These are phyloP conservation scores for Solanum medicagineum DNA, from an alignment of 257 asterid genomes.

Conservation along the genomic window DNA sequence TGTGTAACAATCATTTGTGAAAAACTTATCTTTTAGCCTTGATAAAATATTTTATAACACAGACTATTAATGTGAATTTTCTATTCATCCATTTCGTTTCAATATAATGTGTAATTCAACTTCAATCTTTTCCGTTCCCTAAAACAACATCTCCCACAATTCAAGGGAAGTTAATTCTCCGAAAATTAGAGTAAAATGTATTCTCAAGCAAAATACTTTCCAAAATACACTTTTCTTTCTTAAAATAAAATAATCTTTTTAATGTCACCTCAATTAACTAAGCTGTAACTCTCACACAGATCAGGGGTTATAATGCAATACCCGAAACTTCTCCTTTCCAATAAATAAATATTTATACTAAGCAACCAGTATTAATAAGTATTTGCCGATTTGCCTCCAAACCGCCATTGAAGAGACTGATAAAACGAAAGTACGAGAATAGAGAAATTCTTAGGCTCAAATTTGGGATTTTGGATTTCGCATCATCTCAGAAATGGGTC, in stretches of 20 bases:
- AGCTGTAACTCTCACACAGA: background rate
- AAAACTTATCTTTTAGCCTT: rapidly evolving
- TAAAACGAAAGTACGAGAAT: background rate
- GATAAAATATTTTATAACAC: background rate
- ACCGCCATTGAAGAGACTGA: background rate
- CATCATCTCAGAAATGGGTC: background rate
- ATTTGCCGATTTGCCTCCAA: background rate
- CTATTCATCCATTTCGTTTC: background rate
- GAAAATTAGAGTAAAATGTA: background rate
- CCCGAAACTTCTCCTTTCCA: background rate
- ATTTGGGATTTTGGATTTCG: background rate
- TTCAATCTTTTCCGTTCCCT: background rate
- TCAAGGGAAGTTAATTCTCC: background rate
- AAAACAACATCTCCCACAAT: background rate
- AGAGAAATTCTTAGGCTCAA: background rate
- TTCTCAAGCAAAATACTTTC: background rate
- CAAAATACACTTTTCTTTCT: background rate
- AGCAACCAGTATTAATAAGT: background rate
- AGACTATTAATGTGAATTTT: background rate
- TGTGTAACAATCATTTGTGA: rapidly evolving
- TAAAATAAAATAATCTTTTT: background rate
- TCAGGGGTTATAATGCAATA: background rate
- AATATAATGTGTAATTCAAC: background rate
- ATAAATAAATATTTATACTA: background rate
- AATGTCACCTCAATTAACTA: background rate